These are phyloP conservation scores for Ustilago curta DNA, from an alignment of 1,284 basidiomycete genomes.

Conservation along the genomic window DNA sequence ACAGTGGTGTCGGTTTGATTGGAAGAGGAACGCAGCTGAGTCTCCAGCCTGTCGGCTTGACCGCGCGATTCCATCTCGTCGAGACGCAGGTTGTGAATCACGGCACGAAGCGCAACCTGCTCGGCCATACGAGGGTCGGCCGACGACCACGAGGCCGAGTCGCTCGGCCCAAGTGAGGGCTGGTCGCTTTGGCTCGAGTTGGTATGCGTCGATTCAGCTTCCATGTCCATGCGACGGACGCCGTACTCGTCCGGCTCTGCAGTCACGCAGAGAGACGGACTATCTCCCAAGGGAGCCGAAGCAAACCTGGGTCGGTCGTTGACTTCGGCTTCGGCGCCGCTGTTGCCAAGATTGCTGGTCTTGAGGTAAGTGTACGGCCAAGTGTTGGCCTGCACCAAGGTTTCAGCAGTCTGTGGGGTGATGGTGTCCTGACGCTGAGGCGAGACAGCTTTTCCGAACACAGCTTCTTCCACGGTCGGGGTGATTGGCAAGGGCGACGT, in stretches of 20 bases:
- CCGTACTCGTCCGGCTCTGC: slow-evolving; percentile 48
- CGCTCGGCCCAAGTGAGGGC: slow-evolving; percentile 41
- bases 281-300: slow-evolving; percentile 15
- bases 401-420: slow-evolving; percentile 30
- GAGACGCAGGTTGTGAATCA: slow-evolving; percentile 64
- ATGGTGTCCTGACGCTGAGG: slow-evolving; percentile 36
- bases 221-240: slow-evolving; percentile 49
- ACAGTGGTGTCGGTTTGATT: slow-evolving; percentile 39
- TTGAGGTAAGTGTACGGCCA: slow-evolving; percentile 40
- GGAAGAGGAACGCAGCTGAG: slow-evolving; percentile 44
- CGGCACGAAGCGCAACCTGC: slow-evolving; percentile 70
- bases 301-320: slow-evolving; percentile 25
- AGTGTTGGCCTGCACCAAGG: slow-evolving; percentile 39
- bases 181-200: slow-evolving; percentile 31
- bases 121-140: slow-evolving; percentile 49
- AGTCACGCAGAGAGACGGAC: slow-evolving; percentile 5
- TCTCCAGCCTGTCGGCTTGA: slow-evolving; percentile 54
- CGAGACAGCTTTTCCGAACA: slow-evolving; percentile 1
- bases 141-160: slow-evolving; percentile 58
- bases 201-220: slow-evolving; percentile 25
- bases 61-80: slow-evolving; percentile 55
- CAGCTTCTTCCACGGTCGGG: slow-evolving; percentile 23
- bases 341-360: background rate
- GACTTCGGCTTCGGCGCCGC: background rate
- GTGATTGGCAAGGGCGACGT: slow-evolving; percentile 44